Conservation (phyloP, 2,329 filamentous ascomycete genomes). For the Fusarium haematococcum region DNA sequence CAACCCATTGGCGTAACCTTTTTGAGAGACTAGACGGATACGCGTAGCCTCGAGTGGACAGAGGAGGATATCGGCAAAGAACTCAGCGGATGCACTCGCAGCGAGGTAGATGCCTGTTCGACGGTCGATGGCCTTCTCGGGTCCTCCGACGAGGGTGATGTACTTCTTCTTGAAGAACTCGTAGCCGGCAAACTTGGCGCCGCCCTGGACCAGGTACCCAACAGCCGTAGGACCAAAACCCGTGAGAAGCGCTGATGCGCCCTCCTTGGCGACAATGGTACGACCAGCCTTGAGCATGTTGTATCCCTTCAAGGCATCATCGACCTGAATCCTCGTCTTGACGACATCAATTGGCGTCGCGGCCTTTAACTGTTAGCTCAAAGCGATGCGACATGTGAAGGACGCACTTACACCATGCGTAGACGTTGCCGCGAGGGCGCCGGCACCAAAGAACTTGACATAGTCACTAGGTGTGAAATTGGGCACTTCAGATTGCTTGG, state of each 20-base stretch:
- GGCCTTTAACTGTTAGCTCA: slow-evolving; percentile 50
- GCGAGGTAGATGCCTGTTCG: slow-evolving; percentile 77
- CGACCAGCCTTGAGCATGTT: slow-evolving; percentile 84
- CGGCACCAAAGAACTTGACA: slow-evolving; percentile 65
- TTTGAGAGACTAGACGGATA: slow-evolving; percentile 84
- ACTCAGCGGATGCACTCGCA: slow-evolving; percentile 75
- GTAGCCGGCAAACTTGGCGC: slow-evolving; percentile 92
- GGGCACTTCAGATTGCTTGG: slow-evolving; percentile 50
- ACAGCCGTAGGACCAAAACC: slow-evolving; percentile 88
- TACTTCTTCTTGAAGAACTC: slow-evolving; percentile 94
- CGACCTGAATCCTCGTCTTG: slow-evolving; percentile 92
- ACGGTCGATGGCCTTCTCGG: slow-evolving; percentile 56
- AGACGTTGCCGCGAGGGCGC: slow-evolving; percentile 63
- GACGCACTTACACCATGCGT: slow-evolving; percentile 60
- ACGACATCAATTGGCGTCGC: slow-evolving; percentile 74
- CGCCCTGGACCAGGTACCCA: slow-evolving; percentile 90
- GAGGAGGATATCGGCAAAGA: slow-evolving; percentile 83
- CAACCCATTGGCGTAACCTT: slow-evolving; percentile 80
- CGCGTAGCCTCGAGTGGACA: slow-evolving; percentile 90
- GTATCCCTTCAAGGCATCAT: slow-evolving; percentile 85
- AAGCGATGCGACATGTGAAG: background rate
- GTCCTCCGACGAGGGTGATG: slow-evolving; percentile 74
- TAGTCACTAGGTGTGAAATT: slow-evolving; percentile 59
- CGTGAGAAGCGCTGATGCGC: slow-evolving; percentile 82
- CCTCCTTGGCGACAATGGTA: slow-evolving; percentile 83